phyloP scores from a whole-genome alignment of 2,329 filamentous ascomycete species.

The Onygenales sp. region DNA sequence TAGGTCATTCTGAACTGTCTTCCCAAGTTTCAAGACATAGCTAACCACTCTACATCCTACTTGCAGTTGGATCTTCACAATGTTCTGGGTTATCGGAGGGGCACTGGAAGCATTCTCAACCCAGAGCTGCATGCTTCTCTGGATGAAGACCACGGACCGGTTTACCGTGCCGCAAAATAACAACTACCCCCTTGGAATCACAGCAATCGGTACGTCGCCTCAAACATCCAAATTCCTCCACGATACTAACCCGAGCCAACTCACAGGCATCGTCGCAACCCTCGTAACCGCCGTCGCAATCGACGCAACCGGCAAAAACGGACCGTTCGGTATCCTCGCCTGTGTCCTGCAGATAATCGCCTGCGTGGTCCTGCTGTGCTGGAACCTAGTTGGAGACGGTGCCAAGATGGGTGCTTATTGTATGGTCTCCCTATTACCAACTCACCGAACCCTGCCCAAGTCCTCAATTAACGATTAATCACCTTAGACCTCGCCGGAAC shows the following conservation, averaged over 20 bases:
- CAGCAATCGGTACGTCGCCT: slow-evolving; percentile 35
- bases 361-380: background rate
- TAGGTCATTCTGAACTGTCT: slow-evolving; percentile 15
- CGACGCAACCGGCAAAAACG: background rate
- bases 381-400: background rate
- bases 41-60: background rate
- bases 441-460: background rate
- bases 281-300: slow-evolving; percentile 35
- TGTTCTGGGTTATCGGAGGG: slow-evolving; percentile 50
- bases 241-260: no score
- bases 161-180: slow-evolving; percentile 42
- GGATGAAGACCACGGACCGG: slow-evolving; percentile 36
- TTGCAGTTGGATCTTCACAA: slow-evolving; percentile 32
- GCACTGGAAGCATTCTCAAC: slow-evolving; percentile 60
- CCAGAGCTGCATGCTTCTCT: slow-evolving; percentile 47
- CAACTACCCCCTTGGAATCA: slow-evolving; percentile 43
- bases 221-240: slow-evolving; percentile 9
- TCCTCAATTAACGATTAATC: background rate
- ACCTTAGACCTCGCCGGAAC: background rate
- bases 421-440: background rate
- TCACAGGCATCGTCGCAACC: slow-evolving; percentile 43
- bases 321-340: background rate
- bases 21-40: slow-evolving; percentile 4
- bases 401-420: background rate
- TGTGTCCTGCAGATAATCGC: background rate